A percentile compares a stretch with the other conserved stretches of the same genome.
Conservation (phyloP, 139 green algal species). For the Chlamydomonas sphaeroides region DNA sequence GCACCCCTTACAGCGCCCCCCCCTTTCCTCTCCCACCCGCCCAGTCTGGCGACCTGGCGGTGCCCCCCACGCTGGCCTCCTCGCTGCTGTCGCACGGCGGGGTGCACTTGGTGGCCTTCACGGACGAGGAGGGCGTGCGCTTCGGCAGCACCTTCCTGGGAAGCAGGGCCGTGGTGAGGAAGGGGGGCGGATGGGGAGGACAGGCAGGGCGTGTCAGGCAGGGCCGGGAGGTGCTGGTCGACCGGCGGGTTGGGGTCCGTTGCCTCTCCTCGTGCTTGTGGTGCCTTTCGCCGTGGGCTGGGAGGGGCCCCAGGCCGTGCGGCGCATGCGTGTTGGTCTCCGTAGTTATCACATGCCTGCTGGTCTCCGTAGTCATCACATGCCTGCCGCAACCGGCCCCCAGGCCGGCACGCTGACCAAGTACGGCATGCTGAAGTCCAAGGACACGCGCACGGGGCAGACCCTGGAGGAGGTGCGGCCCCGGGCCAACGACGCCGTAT, state of each 20-base stretch:
- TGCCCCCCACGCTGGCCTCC: conserved; percentile 10
- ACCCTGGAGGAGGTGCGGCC: conserved; percentile 71
- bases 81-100: conserved; percentile 28
- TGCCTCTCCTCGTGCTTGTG: too few species aligned
- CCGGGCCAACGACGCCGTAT: too few species aligned
- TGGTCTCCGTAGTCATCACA: too few species aligned
- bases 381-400: not conserved
- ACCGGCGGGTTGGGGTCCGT: too few species aligned
- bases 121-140: conserved; percentile 92
- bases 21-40: too few species aligned
- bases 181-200: too few species aligned
- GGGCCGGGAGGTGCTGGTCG: too few species aligned
- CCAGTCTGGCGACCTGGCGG: not conserved
- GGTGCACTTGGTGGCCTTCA: conserved; percentile 84
- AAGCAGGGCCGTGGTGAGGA: conserved; percentile 71
- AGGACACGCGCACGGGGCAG: conserved; percentile 60
- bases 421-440: conserved; percentile 60
- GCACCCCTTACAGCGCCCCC: not conserved
- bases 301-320: too few species aligned
- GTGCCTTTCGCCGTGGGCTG: too few species aligned
- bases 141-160: conserved; percentile 95
- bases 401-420: conserved; percentile 71
- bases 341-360: too few species aligned
- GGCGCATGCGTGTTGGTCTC: too few species aligned
- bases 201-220: too few species aligned